Base-by-base conservation (phyloP, 228 moss, liverwort and hornwort genomes). In the Sphagnum magellanicum region DNA sequence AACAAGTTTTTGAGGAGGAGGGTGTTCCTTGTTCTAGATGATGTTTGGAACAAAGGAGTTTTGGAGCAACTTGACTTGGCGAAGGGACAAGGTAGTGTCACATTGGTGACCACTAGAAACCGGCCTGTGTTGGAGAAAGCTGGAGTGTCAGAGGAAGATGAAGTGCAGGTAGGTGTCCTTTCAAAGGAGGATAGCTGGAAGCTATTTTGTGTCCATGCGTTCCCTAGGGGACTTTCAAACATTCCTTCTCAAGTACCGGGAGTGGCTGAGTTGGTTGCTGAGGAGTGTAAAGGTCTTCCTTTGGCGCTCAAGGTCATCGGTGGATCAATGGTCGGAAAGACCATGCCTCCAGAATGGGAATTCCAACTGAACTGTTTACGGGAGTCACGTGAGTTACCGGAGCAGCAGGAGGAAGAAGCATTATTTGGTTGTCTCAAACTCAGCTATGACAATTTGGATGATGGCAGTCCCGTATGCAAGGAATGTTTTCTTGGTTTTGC, bases 141-240 rank as follows among this genome's bases (percentile, higher is more conserved):
- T 0, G 59, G 61, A 59, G 73, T 69, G 0, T 1, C 1, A 32
- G 32, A 32, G 1, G 32, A 32, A 32, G 47, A 57, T 12, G 71
- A 61, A 16, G 46, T 74, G 4, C 52, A 71, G 32, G 63, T 74
- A 5, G 48, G 59, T 52, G 51, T 66, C 67, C 74, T 77, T 48
- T 64, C 63, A 51, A 50, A 59, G 17, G 71, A 77, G 17, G 32
- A 81, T 50, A 81, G 81, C 48, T 81, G 77, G 77, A 32, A 77
- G 51, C 78, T 81, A 11, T 81, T 81, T 64, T 74, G 71, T 50
- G 74, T 67, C 67, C 77, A 81, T 72, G 77, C 81, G 7, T 81
- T 81, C 69, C 57, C 63, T 51, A 32, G 32, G 32, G 77, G 71
- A n/a, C 60, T 50, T 46, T 51, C 53, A 16, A 65, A 76, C 52